Conservation (phyloP, 768 basidiomycete genomes). For the Xanthoconium purpureum region DNA sequence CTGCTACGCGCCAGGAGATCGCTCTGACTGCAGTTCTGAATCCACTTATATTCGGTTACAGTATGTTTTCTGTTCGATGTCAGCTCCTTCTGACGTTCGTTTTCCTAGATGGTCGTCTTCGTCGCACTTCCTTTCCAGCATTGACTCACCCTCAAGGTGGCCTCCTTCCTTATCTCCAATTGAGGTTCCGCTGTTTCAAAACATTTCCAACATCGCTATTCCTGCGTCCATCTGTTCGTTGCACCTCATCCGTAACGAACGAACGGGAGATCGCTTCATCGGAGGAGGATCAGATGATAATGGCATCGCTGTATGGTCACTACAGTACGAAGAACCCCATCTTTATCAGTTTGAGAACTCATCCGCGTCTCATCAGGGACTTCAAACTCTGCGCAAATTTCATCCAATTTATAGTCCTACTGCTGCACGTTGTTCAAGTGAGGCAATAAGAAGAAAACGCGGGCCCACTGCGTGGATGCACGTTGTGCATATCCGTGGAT, state of each 20-base stretch:
- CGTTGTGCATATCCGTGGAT: constrained; percentile 69
- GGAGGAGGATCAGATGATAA: constrained; percentile 80
- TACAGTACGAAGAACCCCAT: constrained; percentile 44
- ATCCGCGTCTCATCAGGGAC: constrained; percentile 39
- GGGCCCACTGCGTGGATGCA: constrained; percentile 62
- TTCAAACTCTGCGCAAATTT: constrained; percentile 67
- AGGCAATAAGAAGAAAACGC: constrained; percentile 41
- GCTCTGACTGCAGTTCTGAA: constrained; percentile 43
- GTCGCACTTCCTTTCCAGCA: constrained; percentile 43
- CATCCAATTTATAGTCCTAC: constrained; percentile 67
- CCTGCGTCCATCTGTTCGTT: constrained; percentile 44
- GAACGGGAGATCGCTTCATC: constrained; percentile 60
- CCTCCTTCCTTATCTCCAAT: background rate
- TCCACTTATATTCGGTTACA: constrained; percentile 58
- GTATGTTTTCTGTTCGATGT: constrained; percentile 36
- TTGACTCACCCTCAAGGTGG: constrained; percentile 17
- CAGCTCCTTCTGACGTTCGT: background rate
- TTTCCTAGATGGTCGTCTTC: constrained; percentile 48
- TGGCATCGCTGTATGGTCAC: constrained; percentile 69
- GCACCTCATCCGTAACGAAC: constrained; percentile 52
- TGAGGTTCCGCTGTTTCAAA: constrained; percentile 23
- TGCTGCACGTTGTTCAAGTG: constrained; percentile 57
- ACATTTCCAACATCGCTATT: constrained; percentile 46
- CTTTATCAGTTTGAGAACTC: background rate
- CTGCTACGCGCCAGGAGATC: constrained; percentile 3